Evolutionary conservation across 2,329 filamentous ascomycete species (phyloP).

Genomic region (Fusarium scirpi): DNA sequence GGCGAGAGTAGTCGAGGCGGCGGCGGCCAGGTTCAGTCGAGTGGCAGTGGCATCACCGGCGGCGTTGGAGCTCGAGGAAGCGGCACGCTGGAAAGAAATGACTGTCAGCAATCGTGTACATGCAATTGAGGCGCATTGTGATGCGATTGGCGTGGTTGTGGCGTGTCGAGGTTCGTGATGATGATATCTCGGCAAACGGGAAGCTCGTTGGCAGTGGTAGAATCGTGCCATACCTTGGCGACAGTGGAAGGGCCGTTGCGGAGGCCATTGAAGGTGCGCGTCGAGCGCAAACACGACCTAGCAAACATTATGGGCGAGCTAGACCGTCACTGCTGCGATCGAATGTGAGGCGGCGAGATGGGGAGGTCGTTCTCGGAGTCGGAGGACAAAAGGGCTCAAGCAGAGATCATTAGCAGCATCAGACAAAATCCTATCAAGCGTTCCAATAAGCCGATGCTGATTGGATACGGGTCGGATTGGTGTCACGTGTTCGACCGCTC

Average conservation of each 20-base stretch:
- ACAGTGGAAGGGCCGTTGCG: constrained; percentile 78
- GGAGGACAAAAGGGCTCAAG: constrained; percentile 56
- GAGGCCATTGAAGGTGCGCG: constrained; percentile 85
- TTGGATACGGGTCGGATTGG: constrained; percentile 52
- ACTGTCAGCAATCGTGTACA: constrained; percentile 54
- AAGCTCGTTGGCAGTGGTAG: constrained; percentile 45
- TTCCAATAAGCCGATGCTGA: constrained; percentile 59
- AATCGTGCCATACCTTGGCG: constrained; percentile 75
- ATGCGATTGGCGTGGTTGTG: constrained; percentile 49
- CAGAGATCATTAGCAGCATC: constrained; percentile 53
- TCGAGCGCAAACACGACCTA: constrained; percentile 88
- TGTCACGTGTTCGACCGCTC: constrained; percentile 50
- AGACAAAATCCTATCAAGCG: constrained; percentile 57
- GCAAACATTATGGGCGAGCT: constrained; percentile 83
- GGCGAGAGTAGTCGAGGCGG: constrained; percentile 86
- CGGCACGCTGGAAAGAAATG: constrained; percentile 64
- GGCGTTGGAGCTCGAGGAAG: constrained; percentile 80
- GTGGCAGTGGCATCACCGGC: constrained; percentile 77
- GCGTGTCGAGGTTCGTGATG: constrained; percentile 41
- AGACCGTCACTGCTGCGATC: constrained; percentile 55
- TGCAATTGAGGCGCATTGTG: constrained; percentile 31
- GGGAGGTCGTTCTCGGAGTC: constrained; percentile 54
- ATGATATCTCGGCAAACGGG: constrained; percentile 53
- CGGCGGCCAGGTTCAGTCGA: constrained; percentile 87
- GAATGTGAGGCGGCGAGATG: constrained; percentile 52